Conservation (phyloP, 2,329 filamentous ascomycete genomes). For the Nectriaceae sp. region DNA sequence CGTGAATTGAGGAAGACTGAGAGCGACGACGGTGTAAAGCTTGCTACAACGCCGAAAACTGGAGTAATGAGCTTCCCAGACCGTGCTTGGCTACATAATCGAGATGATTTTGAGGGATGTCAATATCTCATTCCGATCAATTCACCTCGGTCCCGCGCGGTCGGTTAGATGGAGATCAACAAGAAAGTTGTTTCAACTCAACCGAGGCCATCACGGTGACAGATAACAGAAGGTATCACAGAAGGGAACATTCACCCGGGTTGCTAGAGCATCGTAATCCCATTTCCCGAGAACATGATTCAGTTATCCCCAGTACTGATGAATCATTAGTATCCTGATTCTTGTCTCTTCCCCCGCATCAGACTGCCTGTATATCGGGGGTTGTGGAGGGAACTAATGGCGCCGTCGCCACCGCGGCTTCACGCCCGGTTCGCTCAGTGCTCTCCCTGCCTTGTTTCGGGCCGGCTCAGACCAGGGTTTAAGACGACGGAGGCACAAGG, state of each 20-base stretch:
- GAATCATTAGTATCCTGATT: neutral
- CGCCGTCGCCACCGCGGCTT: neutral
- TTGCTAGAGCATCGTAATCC: neutral
- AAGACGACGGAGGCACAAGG: too few relatives aligned
- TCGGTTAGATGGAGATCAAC: too few relatives aligned
- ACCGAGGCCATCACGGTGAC: neutral
- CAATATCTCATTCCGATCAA: neutral
- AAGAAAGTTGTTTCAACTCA: neutral
- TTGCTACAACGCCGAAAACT: too few relatives aligned
- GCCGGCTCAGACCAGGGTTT: too few relatives aligned
- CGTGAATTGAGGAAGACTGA: neutral
- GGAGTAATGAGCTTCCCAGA: too few relatives aligned
- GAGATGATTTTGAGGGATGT: neutral
- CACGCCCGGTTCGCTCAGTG: too few relatives aligned
- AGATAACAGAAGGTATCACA: neutral
- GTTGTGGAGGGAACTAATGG: neutral
- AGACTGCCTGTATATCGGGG: neutral
- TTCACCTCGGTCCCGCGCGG: conserved; percentile 6
- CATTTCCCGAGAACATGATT: neutral
- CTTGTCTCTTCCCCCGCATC: neutral
- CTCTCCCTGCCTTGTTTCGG: too few relatives aligned
- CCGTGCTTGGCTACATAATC: too few relatives aligned
- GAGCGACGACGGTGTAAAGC: neutral
- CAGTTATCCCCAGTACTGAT: neutral
- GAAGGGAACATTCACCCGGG: neutral